These are phyloP conservation scores for Aspergillus brasiliensis DNA, from an alignment of 2,329 filamentous ascomycete species.

Conservation along the genomic window DNA sequence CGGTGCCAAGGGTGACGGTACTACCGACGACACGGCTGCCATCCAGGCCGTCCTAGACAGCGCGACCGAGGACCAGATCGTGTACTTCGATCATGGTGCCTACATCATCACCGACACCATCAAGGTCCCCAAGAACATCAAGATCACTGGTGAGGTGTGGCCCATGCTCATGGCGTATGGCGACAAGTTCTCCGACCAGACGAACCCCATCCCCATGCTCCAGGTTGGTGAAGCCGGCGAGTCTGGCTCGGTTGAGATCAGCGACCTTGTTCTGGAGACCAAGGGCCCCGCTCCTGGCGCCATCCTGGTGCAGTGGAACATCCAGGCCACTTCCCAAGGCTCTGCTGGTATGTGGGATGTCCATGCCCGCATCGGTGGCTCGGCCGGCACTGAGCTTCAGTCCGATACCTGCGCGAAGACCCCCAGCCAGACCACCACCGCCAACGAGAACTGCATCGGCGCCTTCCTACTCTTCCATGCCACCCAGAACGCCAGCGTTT, in stretches of 20 bases:
- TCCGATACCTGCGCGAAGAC: slow-evolving; percentile 78
- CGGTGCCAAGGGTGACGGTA: slow-evolving; percentile 85
- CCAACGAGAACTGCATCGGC: slow-evolving; percentile 70
- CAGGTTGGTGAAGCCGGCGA: slow-evolving; percentile 79
- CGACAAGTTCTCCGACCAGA: slow-evolving; percentile 69
- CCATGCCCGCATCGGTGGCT: slow-evolving; percentile 91
- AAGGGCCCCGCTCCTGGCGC: slow-evolving; percentile 81
- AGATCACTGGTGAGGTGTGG: slow-evolving; percentile 90
- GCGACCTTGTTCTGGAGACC: slow-evolving; percentile 83
- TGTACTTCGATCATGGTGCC: slow-evolving; percentile 66
- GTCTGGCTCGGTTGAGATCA: slow-evolving; percentile 79
- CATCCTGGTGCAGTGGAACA: slow-evolving; percentile 90
- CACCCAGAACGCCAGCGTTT: slow-evolving; percentile 62
- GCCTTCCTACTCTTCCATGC: slow-evolving; percentile 67
- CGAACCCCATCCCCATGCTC: slow-evolving; percentile 80
- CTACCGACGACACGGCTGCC: slow-evolving; percentile 80
- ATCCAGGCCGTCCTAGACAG: slow-evolving; percentile 78
- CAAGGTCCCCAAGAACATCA: slow-evolving; percentile 70
- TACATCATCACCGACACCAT: slow-evolving; percentile 64
- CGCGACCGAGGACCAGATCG: slow-evolving; percentile 60
- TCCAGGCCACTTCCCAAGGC: slow-evolving; percentile 65
- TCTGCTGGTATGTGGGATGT: slow-evolving; percentile 87
- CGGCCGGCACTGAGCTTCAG: slow-evolving; percentile 80
- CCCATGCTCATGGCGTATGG: slow-evolving; percentile 85
- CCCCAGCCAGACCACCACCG: slow-evolving; percentile 61